These are phyloP conservation scores for Boletellus deceptivus DNA, from an alignment of 1,284 basidiomycete species.

Conservation along the genomic window DNA sequence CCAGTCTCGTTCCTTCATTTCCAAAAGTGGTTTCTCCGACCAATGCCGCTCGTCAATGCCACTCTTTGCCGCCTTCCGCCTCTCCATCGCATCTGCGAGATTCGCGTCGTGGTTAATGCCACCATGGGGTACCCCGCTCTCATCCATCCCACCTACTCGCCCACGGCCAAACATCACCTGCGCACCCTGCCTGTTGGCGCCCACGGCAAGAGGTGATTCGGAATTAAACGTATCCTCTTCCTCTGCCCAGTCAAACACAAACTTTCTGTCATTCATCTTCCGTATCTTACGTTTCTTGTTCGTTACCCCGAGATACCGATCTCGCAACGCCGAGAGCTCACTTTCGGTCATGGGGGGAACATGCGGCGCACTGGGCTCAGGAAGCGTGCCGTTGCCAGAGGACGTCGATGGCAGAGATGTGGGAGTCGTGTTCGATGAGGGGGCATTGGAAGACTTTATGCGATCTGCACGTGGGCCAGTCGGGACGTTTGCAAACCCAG, in stretches of 20 bases:
- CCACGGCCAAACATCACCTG: constrained; percentile 86
- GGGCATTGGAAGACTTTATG: constrained; percentile 37
- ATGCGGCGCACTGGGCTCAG: constrained; percentile 45
- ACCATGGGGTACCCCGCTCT: constrained; percentile 46
- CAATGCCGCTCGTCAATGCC: constrained; percentile 93
- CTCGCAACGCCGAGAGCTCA: constrained; percentile 77
- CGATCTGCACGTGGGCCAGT: constrained; percentile 84
- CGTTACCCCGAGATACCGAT: constrained; percentile 88
- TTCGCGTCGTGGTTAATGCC: constrained; percentile 41
- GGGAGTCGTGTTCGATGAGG: constrained; percentile 30
- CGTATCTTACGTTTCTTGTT: constrained; percentile 92
- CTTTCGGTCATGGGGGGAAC: constrained; percentile 71
- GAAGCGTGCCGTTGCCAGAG: constrained; percentile 27
- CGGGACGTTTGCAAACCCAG: constrained; percentile 63
- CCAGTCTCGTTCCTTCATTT: constrained; percentile 99
- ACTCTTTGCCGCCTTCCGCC: constrained; percentile 76
- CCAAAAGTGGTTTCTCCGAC: constrained; percentile 89
- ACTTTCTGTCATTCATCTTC: constrained; percentile 93
- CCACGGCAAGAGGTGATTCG: constrained; percentile 62
- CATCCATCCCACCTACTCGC: constrained; percentile 83
- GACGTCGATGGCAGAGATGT: constrained; percentile 44
- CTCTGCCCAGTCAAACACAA: constrained; percentile 98
- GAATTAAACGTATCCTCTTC: constrained; percentile 86
- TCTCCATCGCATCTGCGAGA: constrained; percentile 77
- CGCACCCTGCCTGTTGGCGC: constrained; percentile 70